Percentiles rank a stretch among this genome's conserved stretches.
These are phyloP conservation scores for Cutaneotrichosporon sp. DNA, from an alignment of 1,284 basidiomycete species.

Conservation along the genomic window DNA sequence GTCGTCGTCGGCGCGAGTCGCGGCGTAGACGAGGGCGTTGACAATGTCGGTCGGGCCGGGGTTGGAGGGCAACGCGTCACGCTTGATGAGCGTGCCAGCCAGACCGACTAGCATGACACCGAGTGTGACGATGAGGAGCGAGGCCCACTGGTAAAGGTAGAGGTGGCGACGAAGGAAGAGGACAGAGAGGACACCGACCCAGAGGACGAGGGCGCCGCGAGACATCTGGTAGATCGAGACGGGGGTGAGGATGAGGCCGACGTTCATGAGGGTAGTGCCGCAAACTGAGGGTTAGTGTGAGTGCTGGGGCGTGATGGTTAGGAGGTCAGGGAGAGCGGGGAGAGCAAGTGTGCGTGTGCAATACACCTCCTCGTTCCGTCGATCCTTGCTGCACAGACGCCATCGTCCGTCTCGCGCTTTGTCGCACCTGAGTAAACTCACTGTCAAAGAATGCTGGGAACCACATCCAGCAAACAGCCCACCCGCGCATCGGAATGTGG, in stretches of 20 bases:
- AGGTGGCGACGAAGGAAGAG: conserved; percentile 74
- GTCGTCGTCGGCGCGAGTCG: conserved; percentile 40
- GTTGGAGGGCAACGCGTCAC: conserved; percentile 7
- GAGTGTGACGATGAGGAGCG: conserved; percentile 82
- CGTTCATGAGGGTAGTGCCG: conserved; percentile 77
- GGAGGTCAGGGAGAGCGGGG: not conserved
- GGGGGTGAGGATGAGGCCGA: conserved; percentile 89
- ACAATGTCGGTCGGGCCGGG: conserved; percentile 8
- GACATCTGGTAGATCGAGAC: conserved; percentile 99
- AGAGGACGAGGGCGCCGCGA: conserved; percentile 91
- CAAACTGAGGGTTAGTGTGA: conserved; percentile 32
- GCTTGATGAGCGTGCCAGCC: conserved; percentile 77
- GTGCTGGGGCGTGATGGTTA: not conserved
- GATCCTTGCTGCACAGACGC: not conserved
- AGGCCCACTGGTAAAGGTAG: conserved; percentile 66
- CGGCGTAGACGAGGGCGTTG: conserved; percentile 6
- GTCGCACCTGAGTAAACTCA: conserved; percentile 29
- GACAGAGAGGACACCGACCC: conserved; percentile 90
- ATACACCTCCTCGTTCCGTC: not conserved
- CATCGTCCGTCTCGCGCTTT: not conserved
- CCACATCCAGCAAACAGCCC: conserved; percentile 48
- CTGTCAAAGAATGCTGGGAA: conserved; percentile 54
- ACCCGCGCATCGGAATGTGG: conserved; percentile 32
- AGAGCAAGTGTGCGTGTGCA: not conserved
- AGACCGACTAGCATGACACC: conserved; percentile 90